Conservation (phyloP, 225 moss, liverwort and hornwort genomes). For the Thuidium tamariscinum region DNA sequence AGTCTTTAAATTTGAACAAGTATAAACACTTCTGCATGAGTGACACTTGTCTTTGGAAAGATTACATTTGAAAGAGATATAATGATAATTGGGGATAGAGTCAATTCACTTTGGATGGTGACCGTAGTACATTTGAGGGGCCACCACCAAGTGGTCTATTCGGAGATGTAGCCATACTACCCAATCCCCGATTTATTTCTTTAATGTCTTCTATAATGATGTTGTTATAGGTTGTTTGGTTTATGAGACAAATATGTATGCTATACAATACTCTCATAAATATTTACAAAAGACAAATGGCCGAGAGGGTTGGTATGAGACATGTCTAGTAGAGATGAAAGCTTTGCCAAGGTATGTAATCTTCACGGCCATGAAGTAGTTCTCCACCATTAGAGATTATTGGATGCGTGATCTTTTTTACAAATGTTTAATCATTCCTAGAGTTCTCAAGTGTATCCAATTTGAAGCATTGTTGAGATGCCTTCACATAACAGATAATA, state of each 20-base stretch:
- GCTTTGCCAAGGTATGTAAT: not conserved
- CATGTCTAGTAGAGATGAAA: fast-evolving
- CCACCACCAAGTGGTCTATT: no score
- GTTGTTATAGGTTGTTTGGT: no score
- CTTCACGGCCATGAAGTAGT: not conserved
- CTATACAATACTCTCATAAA: fast-evolving
- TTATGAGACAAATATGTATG: not conserved
- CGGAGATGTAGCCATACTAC: no score
- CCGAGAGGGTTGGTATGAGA: fast-evolving
- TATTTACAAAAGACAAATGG: fast-evolving
- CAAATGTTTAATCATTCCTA: not conserved
- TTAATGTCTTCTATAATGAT: no score
- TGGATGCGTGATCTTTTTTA: not conserved
- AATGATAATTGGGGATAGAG: no score
- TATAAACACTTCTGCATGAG: no score
- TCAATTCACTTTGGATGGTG: no score
- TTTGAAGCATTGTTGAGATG: not conserved
- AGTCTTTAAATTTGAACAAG: no score
- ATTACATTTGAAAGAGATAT: no score
- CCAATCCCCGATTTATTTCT: no score
- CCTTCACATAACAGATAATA: not conserved
- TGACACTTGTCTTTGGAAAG: no score
- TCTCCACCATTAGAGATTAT: not conserved
- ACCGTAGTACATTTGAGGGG: no score
- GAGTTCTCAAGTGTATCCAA: fast-evolving